A percentile compares a stretch with the other conserved stretches of the same genome.
These are phyloP conservation scores for Cladosporium sp. DNA, from an alignment of 2,329 filamentous ascomycete species.

Conservation along the genomic window DNA sequence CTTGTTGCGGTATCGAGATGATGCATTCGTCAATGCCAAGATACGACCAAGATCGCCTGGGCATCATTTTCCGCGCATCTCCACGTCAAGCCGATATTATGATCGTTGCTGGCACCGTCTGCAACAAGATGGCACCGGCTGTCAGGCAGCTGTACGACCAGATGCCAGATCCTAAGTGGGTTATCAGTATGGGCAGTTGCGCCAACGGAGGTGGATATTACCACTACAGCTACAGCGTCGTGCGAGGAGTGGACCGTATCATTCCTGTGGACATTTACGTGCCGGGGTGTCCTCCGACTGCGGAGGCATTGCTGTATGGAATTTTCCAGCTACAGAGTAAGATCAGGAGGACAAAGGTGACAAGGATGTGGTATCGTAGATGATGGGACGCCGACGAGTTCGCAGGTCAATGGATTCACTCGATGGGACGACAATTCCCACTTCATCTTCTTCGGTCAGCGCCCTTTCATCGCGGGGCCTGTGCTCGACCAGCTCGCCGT, in stretches of 20 bases:
- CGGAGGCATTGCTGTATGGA: slow-evolving; percentile 52
- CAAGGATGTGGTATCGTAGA: slow-evolving; percentile 54
- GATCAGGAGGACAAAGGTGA: slow-evolving; percentile 58
- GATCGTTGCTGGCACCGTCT: slow-evolving; percentile 90
- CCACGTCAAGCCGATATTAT: slow-evolving; percentile 86
- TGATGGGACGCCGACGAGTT: no score
- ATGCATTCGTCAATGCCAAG: slow-evolving; percentile 85
- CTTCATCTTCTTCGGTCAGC: no score
- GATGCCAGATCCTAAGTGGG: slow-evolving; percentile 87
- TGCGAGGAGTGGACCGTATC: slow-evolving; percentile 70
- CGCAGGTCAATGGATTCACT: no score
- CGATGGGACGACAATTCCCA: no score
- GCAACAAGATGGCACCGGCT: slow-evolving; percentile 92
- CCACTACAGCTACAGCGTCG: slow-evolving; percentile 75
- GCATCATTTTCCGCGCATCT: slow-evolving; percentile 86
- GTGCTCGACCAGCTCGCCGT: no score
- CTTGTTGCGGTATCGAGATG: slow-evolving; percentile 89
- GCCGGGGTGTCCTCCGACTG: slow-evolving; percentile 61
- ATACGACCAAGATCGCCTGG: slow-evolving; percentile 83
- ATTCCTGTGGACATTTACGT: slow-evolving; percentile 78
- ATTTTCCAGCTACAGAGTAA: slow-evolving; percentile 75
- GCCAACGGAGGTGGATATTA: slow-evolving; percentile 81
- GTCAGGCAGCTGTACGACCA: slow-evolving; percentile 87
- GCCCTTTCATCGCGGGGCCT: no score
- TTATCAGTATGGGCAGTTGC: slow-evolving; percentile 77